Percentiles rank a stretch among this genome's conserved stretches.
These are phyloP conservation scores for Discostella stelligeroides DNA, from an alignment of 108 stramenopile genomes.

Conservation along the genomic window DNA sequence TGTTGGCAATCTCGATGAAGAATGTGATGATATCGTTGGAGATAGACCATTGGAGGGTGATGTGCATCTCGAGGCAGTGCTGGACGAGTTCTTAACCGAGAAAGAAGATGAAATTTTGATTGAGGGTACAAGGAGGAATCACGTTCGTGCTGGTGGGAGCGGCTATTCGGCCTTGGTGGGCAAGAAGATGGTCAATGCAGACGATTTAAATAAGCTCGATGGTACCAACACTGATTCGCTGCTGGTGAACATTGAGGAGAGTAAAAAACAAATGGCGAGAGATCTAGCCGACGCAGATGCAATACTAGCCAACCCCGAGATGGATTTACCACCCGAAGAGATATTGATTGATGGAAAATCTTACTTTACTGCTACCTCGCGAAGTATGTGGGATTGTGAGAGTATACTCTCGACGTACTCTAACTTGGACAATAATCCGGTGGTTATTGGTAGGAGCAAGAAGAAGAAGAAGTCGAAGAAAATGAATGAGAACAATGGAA, in stretches of 20 bases:
- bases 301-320: conserved; percentile 66
- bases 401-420: conserved; percentile 94
- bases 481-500: conserved; percentile 29
- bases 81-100: conserved; percentile 84
- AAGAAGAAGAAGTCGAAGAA: conserved; percentile 57
- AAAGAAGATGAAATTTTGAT: conserved; percentile 83
- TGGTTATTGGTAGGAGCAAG: conserved; percentile 64
- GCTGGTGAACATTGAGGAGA: conserved; percentile 47
- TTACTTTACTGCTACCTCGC: conserved; percentile 71
- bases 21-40: conserved; percentile 70
- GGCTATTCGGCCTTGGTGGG: conserved; percentile 80
- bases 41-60: conserved; percentile 77
- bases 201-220: conserved; percentile 40
- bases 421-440: conserved; percentile 97
- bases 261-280: conserved; percentile 49
- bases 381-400: conserved; percentile 97
- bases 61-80: conserved; percentile 71
- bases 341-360: conserved; percentile 87
- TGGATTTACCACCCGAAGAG: conserved; percentile 77
- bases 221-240: conserved; percentile 30
- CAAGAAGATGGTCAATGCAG: conserved; percentile 65
- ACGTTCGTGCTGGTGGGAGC: conserved; percentile 60
- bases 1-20: conserved; percentile 75
- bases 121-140: conserved; percentile 56
- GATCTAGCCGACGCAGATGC: conserved; percentile 81